phyloP scores from a whole-genome alignment of 129 eudicot species.

The Flaveria brownii region DNA sequence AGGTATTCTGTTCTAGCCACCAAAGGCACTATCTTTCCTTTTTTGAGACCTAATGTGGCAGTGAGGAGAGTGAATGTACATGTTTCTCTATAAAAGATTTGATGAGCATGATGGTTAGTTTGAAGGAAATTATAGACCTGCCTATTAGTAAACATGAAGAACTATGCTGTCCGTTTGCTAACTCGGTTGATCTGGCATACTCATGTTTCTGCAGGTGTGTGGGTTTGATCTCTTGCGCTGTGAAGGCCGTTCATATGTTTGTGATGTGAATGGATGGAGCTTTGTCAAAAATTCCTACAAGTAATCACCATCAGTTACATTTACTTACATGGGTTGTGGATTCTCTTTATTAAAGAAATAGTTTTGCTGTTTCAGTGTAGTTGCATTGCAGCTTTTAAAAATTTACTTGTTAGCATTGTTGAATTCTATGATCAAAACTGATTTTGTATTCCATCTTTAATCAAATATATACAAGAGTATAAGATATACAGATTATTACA shows the following conservation, averaged over 20 bases:
- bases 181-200: constrained; percentile 8
- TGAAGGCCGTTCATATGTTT: constrained; percentile 94
- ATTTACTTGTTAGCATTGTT: neutral
- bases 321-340: neutral
- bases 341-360: constrained; percentile 5
- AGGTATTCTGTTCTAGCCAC: neutral
- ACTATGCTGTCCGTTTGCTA: constrained; percentile 10
- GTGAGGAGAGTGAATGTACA: neutral
- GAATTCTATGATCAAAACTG: too few relatives aligned
- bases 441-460: too few relatives aligned
- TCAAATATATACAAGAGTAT: too few relatives aligned
- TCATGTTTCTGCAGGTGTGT: constrained; percentile 69
- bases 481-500: too few relatives aligned
- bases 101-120: neutral
- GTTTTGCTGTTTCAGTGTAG: constrained; percentile 14
- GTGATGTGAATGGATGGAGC: constrained; percentile 99
- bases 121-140: neutral
- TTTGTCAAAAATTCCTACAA: constrained; percentile 94
- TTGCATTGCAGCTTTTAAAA: constrained; percentile 16
- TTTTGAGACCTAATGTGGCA: neutral
- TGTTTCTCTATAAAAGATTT: neutral
- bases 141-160: constrained; percentile 8
- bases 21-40: neutral
- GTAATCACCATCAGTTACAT: constrained; percentile 40
- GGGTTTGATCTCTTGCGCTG: constrained; percentile 98